Conservation (phyloP, 1,139 yeast genomes). For the Oligophagozyma castellii region DNA sequence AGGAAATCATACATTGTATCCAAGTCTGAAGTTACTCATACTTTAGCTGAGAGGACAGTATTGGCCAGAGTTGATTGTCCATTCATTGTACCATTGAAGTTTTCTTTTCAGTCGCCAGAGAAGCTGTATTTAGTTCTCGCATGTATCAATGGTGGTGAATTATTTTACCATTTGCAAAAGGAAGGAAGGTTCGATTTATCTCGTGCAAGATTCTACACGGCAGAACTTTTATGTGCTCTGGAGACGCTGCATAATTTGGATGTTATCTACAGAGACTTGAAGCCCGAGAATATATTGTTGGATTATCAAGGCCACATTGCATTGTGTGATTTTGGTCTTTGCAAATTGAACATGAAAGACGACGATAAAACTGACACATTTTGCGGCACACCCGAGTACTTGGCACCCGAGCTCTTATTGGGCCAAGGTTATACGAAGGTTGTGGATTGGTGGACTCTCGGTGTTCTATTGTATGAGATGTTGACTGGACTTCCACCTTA, state of each 20-base stretch:
- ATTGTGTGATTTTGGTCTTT: slow-evolving; percentile 86
- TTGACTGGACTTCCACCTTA: slow-evolving; percentile 92
- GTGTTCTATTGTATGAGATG: slow-evolving; percentile 86
- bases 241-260: slow-evolving; percentile 83
- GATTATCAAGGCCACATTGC: slow-evolving; percentile 97
- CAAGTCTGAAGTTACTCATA: slow-evolving; percentile 87
- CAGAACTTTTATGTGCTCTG: slow-evolving; percentile 82
- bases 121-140: slow-evolving; percentile 79
- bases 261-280: slow-evolving; percentile 85
- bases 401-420: slow-evolving; percentile 82
- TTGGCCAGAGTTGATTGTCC: slow-evolving; percentile 86
- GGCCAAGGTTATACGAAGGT: slow-evolving; percentile 89
- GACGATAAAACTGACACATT: slow-evolving; percentile 83
- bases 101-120: slow-evolving; percentile 87
- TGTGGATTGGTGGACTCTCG: slow-evolving; percentile 97
- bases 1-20: slow-evolving; percentile 89
- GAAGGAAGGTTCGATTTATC: slow-evolving; percentile 82
- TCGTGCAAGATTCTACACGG: slow-evolving; percentile 82
- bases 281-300: slow-evolving; percentile 83
- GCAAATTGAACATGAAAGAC: slow-evolving; percentile 83
- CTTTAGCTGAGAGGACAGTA: slow-evolving; percentile 89
- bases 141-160: slow-evolving; percentile 92
- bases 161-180: slow-evolving; percentile 83
- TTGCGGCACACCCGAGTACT: slow-evolving; percentile 91
- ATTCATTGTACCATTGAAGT: slow-evolving; percentile 87